phyloP scores from a whole-genome alignment of 306 rosid species.

The Neltuma alba region DNA sequence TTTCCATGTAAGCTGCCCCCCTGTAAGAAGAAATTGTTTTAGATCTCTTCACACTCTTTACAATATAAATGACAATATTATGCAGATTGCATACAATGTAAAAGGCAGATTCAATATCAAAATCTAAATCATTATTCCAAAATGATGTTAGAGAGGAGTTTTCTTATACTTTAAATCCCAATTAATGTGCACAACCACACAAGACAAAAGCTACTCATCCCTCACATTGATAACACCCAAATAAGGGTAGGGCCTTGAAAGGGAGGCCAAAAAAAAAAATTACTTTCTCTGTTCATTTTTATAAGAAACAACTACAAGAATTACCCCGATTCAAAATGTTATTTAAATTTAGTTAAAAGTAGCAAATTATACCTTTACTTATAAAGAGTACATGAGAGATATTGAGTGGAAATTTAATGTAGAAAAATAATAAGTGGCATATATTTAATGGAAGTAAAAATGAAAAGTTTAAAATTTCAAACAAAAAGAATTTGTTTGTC shows the following conservation, averaged over 20 bases:
- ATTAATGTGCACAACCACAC: background rate
- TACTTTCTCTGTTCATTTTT: too few species aligned
- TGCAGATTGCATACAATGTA: background rate
- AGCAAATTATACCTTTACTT: too few species aligned
- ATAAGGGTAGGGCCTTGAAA: background rate
- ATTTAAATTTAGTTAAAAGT: too few species aligned
- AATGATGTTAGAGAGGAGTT: background rate
- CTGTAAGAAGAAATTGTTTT: constrained; percentile 47
- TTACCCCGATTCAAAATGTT: too few species aligned
- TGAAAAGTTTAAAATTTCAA: too few species aligned
- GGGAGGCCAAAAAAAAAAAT: constrained; percentile 1
- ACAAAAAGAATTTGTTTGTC: too few species aligned
- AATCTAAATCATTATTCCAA: background rate
- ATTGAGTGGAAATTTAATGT: too few species aligned
- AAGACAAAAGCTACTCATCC: background rate
- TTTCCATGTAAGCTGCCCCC: constrained; percentile 87
- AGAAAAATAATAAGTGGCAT: too few species aligned
- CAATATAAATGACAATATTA: background rate
- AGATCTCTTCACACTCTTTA: background rate
- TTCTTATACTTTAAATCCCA: background rate
- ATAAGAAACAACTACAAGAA: too few species aligned
- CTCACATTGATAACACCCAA: background rate
- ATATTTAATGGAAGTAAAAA: too few species aligned
- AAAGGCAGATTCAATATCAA: background rate
- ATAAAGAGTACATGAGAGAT: too few species aligned